Conservation (phyloP, 2,329 filamentous ascomycete species). For the Penicillium occitanis region DNA sequence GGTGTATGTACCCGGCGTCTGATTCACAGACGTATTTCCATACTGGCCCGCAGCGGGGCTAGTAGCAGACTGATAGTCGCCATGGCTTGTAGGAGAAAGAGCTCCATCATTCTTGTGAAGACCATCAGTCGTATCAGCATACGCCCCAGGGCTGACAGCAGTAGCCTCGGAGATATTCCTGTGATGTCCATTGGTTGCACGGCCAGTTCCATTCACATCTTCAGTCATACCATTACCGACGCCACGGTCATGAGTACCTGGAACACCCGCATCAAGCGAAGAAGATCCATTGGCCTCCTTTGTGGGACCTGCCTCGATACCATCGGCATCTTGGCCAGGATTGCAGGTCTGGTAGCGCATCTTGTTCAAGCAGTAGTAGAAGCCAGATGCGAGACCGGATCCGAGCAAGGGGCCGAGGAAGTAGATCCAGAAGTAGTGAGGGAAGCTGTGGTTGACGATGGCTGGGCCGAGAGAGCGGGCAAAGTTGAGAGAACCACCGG, state of each 20-base stretch:
- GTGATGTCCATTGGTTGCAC: neutral
- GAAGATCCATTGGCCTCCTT: neutral
- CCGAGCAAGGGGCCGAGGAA: constrained; percentile 51
- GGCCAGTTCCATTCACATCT: neutral
- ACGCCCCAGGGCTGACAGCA: constrained; percentile 1
- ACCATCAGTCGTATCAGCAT: neutral
- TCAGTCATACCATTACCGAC: neutral
- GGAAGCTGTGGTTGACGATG: constrained; percentile 47
- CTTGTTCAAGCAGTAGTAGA: constrained; percentile 51
- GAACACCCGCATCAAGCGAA: neutral
- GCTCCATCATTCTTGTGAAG: neutral
- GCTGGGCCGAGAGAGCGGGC: constrained; percentile 51
- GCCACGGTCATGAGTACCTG: neutral
- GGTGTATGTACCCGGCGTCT: neutral
- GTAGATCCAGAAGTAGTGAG: constrained; percentile 53
- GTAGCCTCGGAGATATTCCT: constrained; percentile 16
- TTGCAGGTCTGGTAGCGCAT: constrained; percentile 47
- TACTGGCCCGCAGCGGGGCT: neutral
- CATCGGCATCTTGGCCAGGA: constrained; percentile 59
- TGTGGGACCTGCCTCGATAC: constrained; percentile 12
- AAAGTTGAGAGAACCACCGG: constrained; percentile 51
- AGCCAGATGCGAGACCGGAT: constrained; percentile 49
- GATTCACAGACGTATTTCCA: neutral
- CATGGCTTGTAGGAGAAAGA: neutral
- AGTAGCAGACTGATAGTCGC: neutral